These are phyloP conservation scores for Daldinia vernicosa DNA, from an alignment of 495 filamentous ascomycete genomes.

Conservation along the genomic window DNA sequence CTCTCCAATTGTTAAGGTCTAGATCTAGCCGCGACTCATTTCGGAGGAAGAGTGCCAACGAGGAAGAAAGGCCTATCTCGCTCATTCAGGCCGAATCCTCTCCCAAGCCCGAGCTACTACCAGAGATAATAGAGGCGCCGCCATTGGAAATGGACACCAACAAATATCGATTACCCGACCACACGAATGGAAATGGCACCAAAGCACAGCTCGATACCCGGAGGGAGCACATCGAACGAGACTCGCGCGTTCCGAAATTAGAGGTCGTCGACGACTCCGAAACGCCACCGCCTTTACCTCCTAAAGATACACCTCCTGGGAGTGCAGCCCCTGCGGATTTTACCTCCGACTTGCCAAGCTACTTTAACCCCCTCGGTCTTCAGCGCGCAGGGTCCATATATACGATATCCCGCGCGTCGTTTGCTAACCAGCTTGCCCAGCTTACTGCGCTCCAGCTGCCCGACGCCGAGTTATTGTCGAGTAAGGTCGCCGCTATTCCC, in stretches of 20 bases:
- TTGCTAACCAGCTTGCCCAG: slow-evolving; percentile 85
- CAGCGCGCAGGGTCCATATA: slow-evolving; percentile 79
- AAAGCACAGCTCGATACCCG: slow-evolving; percentile 63
- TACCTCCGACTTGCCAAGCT: slow-evolving; percentile 52
- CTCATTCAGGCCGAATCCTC: slow-evolving; percentile 42
- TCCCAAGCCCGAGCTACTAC: slow-evolving; percentile 50
- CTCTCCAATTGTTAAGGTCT: slow-evolving; percentile 52
- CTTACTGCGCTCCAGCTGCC: slow-evolving; percentile 86
- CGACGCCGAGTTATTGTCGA: slow-evolving; percentile 79
- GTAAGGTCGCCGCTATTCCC: slow-evolving; percentile 81
- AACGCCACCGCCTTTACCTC: slow-evolving; percentile 52
- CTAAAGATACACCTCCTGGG: slow-evolving; percentile 60
- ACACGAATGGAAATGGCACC: slow-evolving; percentile 67
- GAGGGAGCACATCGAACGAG: slow-evolving; percentile 61
- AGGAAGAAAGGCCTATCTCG: slow-evolving; percentile 32
- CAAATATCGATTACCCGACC: slow-evolving; percentile 71
- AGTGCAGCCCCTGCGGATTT: slow-evolving; percentile 49
- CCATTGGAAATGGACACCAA: slow-evolving; percentile 66
- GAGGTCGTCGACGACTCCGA: slow-evolving; percentile 52
- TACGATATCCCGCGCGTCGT: slow-evolving; percentile 87
- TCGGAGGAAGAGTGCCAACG: slow-evolving; percentile 32
- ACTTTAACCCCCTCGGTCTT: slow-evolving; percentile 64
- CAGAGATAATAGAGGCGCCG: slow-evolving; percentile 52
- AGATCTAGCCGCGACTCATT: slow-evolving; percentile 47
- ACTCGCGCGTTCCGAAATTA: slow-evolving; percentile 43